Conservation (phyloP, 1,284 basidiomycete genomes). For the Puccinia sorghi region DNA sequence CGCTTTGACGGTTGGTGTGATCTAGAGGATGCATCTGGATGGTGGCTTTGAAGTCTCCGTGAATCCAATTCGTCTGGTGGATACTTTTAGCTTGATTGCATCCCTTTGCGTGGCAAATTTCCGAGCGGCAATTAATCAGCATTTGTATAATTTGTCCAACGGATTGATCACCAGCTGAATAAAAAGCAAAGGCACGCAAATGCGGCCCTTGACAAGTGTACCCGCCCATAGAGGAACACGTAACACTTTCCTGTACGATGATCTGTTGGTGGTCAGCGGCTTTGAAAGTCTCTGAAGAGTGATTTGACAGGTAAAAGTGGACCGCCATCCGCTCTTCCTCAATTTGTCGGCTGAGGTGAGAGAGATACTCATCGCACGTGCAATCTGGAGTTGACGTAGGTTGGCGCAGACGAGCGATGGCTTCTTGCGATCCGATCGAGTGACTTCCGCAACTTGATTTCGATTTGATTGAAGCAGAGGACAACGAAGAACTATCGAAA, state of each 20-base stretch:
- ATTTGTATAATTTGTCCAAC: constrained; percentile 64
- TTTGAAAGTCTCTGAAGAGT: constrained; percentile 77
- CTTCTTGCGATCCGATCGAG: constrained; percentile 21
- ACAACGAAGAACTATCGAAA: background rate
- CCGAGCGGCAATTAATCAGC: constrained; percentile 48
- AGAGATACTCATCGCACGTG: constrained; percentile 33
- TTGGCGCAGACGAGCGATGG: background rate
- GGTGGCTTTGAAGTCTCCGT: constrained; percentile 57
- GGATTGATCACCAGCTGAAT: constrained; percentile 49
- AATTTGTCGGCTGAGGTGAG: constrained; percentile 64
- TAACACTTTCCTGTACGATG: constrained; percentile 70
- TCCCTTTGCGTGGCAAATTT: constrained; percentile 43
- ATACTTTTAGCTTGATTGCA: constrained; percentile 46
- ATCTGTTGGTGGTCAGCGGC: constrained; percentile 93
- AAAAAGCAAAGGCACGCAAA: constrained; percentile 42
- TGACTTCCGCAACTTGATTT: constrained; percentile 10
- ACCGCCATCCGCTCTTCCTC: constrained; percentile 78
- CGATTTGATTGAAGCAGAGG: background rate
- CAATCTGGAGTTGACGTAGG: constrained; percentile 30
- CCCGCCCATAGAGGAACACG: constrained; percentile 63
- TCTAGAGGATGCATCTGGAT: constrained; percentile 88
- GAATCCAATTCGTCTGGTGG: constrained; percentile 47
- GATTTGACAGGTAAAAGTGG: constrained; percentile 81
- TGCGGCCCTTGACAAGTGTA: constrained; percentile 47
- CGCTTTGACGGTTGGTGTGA: constrained; percentile 68